Conservation (phyloP, 2,329 filamentous ascomycete genomes). For the Penicillium sp. region DNA sequence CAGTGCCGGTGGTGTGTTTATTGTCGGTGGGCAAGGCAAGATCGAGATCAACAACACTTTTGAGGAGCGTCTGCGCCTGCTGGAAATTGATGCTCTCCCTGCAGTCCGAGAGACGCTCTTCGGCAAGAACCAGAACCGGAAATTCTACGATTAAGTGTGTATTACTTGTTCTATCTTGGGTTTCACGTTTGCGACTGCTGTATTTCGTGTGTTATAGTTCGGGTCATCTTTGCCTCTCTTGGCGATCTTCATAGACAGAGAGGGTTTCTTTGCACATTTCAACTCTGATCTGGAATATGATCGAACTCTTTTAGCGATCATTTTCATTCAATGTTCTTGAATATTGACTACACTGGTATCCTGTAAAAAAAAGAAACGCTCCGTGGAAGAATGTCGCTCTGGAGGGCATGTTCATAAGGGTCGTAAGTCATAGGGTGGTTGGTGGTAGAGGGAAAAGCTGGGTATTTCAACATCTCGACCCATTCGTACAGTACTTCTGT, state of each 20-base stretch:
- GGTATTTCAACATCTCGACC: not conserved
- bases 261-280: slow-evolving; percentile 20
- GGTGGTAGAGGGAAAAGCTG: not conserved
- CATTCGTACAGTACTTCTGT: not conserved
- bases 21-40: slow-evolving; percentile 82
- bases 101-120: slow-evolving; percentile 83
- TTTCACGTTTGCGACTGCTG: slow-evolving; percentile 3
- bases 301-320: slow-evolving; percentile 21
- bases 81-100: slow-evolving; percentile 81
- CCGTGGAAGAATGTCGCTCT: slow-evolving; percentile 10
- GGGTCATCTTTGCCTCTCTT: slow-evolving; percentile 16
- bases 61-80: slow-evolving; percentile 80
- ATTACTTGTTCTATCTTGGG: slow-evolving; percentile 4
- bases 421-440: slow-evolving; percentile 10
- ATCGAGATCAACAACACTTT: slow-evolving; percentile 99
- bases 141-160: slow-evolving; percentile 75
- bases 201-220: slow-evolving; percentile 25
- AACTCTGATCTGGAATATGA: slow-evolving; percentile 18
- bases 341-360: slow-evolving; percentile 13
- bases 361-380: slow-evolving; percentile 7
- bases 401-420: slow-evolving; percentile 7
- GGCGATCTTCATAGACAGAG: slow-evolving; percentile 22
- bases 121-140: slow-evolving; percentile 91
- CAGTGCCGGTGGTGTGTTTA: slow-evolving; percentile 78
- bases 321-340: slow-evolving; percentile 12